Evolutionary conservation across 306 rosid species (phyloP).

Genomic region (Lotus japonicus): DNA sequence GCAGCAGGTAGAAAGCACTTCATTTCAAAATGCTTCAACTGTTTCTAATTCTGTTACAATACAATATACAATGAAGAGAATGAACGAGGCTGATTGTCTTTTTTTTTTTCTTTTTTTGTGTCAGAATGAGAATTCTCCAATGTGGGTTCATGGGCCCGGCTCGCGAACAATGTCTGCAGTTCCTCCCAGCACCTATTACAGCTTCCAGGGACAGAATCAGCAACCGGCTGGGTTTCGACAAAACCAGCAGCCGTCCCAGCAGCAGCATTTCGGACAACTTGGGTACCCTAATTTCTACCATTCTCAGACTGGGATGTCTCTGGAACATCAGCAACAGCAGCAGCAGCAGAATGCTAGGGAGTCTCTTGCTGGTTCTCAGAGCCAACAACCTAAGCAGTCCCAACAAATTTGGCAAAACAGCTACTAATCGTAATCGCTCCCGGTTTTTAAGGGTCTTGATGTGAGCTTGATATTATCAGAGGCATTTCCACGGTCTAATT

Average conservation of each 20-base stretch:
- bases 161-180: conserved; percentile 85
- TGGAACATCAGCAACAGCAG: conserved; percentile 76
- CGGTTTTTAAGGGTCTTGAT: conserved; percentile 57
- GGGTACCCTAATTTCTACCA: conserved; percentile 82
- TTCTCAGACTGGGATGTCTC: conserved; percentile 72
- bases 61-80: too few species aligned
- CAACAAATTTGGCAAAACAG: conserved; percentile 95
- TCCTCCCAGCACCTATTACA: conserved; percentile 78
- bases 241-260: conserved; percentile 92
- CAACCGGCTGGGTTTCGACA: conserved; percentile 78
- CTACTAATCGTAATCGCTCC: conserved; percentile 67
- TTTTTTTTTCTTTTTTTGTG: background rate
- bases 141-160: conserved; percentile 98
- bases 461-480: conserved; percentile 46
- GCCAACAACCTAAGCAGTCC: conserved; percentile 83
- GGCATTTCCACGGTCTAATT: conserved; percentile 48
- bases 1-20: conserved; percentile 61
- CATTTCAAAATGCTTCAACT: background rate
- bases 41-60: too few species aligned
- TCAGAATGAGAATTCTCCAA: conserved; percentile 83
- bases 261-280: conserved; percentile 70
- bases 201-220: conserved; percentile 92
- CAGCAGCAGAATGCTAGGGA: conserved; percentile 77
- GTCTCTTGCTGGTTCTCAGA: conserved; percentile 69
- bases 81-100: background rate